phyloP scores from a whole-genome alignment of 2,329 filamentous ascomycete species.

The Colletotrichum tropicicola region DNA sequence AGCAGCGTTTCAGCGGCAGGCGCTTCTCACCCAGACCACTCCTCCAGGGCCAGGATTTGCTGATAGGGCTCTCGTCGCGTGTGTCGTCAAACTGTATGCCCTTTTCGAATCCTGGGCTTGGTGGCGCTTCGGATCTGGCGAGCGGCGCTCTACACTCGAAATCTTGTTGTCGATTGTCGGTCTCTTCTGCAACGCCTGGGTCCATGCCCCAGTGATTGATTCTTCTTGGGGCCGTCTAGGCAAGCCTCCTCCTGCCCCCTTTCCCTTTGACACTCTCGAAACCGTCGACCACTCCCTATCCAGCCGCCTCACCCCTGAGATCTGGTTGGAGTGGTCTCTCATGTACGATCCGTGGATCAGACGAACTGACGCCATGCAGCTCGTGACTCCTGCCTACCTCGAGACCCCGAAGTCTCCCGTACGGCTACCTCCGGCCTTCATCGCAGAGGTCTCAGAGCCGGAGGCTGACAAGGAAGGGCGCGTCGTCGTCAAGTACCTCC shows the following conservation, averaged over 20 bases:
- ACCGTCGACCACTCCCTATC: neutral
- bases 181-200: slow-evolving; percentile 25
- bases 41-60: neutral
- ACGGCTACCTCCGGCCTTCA: neutral
- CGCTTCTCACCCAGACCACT: slow-evolving; percentile 1
- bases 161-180: slow-evolving; percentile 9
- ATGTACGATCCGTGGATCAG: slow-evolving; percentile 24
- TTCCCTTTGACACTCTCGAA: neutral
- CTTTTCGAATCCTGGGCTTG: slow-evolving; percentile 8
- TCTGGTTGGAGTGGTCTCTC: slow-evolving; percentile 24
- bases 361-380: slow-evolving; percentile 5
- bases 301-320: slow-evolving; percentile 5
- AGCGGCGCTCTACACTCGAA: neutral
- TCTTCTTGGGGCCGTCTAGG: slow-evolving; percentile 4
- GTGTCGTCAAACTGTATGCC: slow-evolving; percentile 17
- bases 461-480: slow-evolving; percentile 19
- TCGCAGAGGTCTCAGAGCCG: slow-evolving; percentile 11
- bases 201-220: slow-evolving; percentile 9
- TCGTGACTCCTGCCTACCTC: neutral
- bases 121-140: neutral
- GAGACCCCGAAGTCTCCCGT: neutral
- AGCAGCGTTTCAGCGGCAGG: neutral
- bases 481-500: slow-evolving; percentile 7
- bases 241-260: neutral
- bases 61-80: slow-evolving; percentile 8